These are phyloP conservation scores for Breviolum minutum DNA, from an alignment of 73 alveolate species.

Conservation along the genomic window DNA sequence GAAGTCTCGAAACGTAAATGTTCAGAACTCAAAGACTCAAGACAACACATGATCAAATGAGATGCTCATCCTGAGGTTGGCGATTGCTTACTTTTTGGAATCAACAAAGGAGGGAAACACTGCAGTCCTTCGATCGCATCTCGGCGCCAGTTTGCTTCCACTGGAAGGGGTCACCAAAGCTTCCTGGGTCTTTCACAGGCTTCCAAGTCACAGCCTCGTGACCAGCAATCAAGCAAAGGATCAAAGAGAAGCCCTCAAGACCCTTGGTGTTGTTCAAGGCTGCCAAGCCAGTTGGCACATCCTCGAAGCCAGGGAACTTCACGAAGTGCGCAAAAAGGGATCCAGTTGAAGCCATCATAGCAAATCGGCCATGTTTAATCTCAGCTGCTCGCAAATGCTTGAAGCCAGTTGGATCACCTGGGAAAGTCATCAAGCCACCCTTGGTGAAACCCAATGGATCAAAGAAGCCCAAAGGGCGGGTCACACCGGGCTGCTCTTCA, in stretches of 20 bases:
- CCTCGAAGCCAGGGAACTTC: constrained; percentile 72
- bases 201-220: constrained; percentile 91
- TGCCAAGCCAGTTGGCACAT: constrained; percentile 80
- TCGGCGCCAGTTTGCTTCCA: constrained; percentile 61
- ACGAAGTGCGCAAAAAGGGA: constrained; percentile 48
- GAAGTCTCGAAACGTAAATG: neutral
- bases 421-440: constrained; percentile 77
- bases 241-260: constrained; percentile 58
- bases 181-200: constrained; percentile 86
- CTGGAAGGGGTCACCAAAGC: constrained; percentile 90
- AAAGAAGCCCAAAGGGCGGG: constrained; percentile 53
- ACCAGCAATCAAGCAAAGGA: constrained; percentile 51
- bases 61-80: neutral
- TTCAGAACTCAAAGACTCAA: neutral
- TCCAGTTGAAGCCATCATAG: constrained; percentile 78
- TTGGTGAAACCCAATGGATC: constrained; percentile 69
- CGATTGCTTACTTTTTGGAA: neutral
- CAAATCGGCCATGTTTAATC: constrained; percentile 69
- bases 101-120: too few species aligned
- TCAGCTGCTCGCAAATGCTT: constrained; percentile 68
- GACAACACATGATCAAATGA: constrained; percentile 5
- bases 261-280: constrained; percentile 61
- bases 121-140: constrained; percentile 67
- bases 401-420: constrained; percentile 77
- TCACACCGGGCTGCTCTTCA: constrained; percentile 65